These are phyloP conservation scores for Voacanga thouarsii DNA, from an alignment of 257 asterid genomes.

Conservation along the genomic window DNA sequence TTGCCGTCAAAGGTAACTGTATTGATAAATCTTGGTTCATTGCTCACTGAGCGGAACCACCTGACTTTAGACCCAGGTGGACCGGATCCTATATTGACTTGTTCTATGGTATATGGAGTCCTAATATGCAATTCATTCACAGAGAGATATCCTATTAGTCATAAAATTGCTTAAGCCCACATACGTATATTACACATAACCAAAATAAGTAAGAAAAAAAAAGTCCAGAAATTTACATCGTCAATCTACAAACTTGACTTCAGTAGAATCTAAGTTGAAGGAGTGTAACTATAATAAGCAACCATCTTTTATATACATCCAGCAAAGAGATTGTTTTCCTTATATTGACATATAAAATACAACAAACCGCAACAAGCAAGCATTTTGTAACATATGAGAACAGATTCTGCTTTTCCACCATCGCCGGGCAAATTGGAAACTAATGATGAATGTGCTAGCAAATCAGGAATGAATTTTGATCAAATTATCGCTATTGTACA, in stretches of 20 bases:
- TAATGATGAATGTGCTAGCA: not conserved
- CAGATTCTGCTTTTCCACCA: not conserved
- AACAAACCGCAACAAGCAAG: not conserved
- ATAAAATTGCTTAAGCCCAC: not conserved
- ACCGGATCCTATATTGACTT: slow-evolving; percentile 79
- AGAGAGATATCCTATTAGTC: not conserved
- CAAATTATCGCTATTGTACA: not conserved
- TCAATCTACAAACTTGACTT: not conserved
- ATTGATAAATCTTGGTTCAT: slow-evolving; percentile 79
- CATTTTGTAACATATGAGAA: not conserved
- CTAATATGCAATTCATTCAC: slow-evolving; percentile 29
- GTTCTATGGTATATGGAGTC: slow-evolving; percentile 76
- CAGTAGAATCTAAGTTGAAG: not conserved
- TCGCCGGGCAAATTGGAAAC: not conserved
- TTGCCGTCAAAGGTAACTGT: slow-evolving; percentile 81
- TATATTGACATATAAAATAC: not conserved
- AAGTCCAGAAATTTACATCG: not conserved
- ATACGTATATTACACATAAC: not conserved
- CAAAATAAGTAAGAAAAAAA: not conserved
- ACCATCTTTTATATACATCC: not conserved
- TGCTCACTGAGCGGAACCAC: slow-evolving; percentile 91
- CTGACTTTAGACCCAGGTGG: slow-evolving; percentile 88
- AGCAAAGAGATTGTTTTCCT: not conserved
- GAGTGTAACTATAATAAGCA: not conserved
- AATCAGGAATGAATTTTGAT: not conserved